A percentile compares a stretch with the other conserved stretches of the same genome.
phyloP scores from a whole-genome alignment of 164 flowering plant species.

The Aristolochia fimbriata region DNA sequence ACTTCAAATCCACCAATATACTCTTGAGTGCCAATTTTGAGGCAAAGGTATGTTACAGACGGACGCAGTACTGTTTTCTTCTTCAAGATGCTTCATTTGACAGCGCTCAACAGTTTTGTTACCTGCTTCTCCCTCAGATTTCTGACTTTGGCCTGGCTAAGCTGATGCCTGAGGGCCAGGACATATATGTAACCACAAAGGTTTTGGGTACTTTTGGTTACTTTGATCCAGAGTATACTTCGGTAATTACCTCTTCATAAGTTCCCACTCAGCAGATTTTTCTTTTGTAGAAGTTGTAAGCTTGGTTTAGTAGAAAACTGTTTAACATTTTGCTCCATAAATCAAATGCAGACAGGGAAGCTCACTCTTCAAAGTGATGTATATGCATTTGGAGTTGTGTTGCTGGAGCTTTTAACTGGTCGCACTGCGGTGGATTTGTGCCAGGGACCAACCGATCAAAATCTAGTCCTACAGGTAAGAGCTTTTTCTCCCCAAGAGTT shows the following conservation, averaged over 20 bases:
- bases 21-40: slow-evolving; percentile 62
- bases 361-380: slow-evolving; percentile 94
- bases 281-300: too few relatives aligned
- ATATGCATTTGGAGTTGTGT: slow-evolving; percentile 96
- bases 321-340: too few relatives aligned
- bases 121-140: slow-evolving; percentile 33
- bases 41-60: slow-evolving; percentile 67
- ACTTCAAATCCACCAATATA: slow-evolving; percentile 92
- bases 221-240: slow-evolving; percentile 94
- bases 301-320: too few relatives aligned
- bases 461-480: slow-evolving; percentile 72
- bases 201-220: slow-evolving; percentile 94
- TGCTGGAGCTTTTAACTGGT: slow-evolving; percentile 92
- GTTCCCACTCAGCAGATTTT: neutral
- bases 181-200: slow-evolving; percentile 59
- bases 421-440: slow-evolving; percentile 78
- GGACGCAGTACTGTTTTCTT: neutral
- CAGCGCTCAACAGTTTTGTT: neutral
- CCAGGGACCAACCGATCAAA: slow-evolving; percentile 83
- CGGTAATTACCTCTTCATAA: slow-evolving; percentile 40
- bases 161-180: slow-evolving; percentile 92
- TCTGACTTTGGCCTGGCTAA: slow-evolving; percentile 97
- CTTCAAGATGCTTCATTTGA: neutral
- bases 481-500: neutral
- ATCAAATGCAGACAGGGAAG: slow-evolving; percentile 95